Percentiles rank a stretch among this genome's conserved stretches.
Evolutionary conservation across 495 filamentous ascomycete species (phyloP).

Genomic region (Letharia columbiana): DNA sequence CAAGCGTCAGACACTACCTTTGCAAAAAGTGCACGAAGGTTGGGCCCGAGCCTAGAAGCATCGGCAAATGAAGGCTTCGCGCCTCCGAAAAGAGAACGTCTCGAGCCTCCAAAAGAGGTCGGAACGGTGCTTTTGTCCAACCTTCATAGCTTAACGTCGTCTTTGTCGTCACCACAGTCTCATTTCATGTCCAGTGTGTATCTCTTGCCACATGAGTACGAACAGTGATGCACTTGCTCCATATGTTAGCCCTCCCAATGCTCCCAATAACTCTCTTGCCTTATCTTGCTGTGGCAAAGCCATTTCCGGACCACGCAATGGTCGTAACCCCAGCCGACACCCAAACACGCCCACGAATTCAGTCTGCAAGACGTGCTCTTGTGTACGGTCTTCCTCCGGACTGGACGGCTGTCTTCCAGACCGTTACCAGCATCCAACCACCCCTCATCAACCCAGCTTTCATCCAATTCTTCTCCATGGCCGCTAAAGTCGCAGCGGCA

Average conservation of each 20-base stretch:
- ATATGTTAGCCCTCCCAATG: neutral
- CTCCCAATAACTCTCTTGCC: neutral
- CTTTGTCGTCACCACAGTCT: neutral
- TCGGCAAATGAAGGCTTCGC: neutral
- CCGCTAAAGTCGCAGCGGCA: neutral
- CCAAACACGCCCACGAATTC: neutral
- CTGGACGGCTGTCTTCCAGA: neutral
- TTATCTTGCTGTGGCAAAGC: neutral
- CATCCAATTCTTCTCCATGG: neutral
- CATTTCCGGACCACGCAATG: neutral
- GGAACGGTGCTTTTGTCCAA: neutral
- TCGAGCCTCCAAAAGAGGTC: neutral
- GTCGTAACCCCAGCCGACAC: neutral
- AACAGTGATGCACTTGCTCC: neutral
- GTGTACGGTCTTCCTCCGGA: neutral
- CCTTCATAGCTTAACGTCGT: neutral
- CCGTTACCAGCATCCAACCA: constrained; percentile 2
- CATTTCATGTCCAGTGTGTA: neutral
- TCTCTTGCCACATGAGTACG: neutral
- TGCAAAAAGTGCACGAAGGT: neutral
- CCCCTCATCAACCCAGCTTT: neutral
- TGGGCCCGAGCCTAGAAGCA: neutral
- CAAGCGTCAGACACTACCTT: neutral
- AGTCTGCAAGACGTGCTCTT: neutral
- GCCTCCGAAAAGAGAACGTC: neutral